Evolutionary conservation across 73 alveolate species (phyloP), one percentile per base, ranked within the genome.

Genomic region (Effrenium voratum): DNA sequence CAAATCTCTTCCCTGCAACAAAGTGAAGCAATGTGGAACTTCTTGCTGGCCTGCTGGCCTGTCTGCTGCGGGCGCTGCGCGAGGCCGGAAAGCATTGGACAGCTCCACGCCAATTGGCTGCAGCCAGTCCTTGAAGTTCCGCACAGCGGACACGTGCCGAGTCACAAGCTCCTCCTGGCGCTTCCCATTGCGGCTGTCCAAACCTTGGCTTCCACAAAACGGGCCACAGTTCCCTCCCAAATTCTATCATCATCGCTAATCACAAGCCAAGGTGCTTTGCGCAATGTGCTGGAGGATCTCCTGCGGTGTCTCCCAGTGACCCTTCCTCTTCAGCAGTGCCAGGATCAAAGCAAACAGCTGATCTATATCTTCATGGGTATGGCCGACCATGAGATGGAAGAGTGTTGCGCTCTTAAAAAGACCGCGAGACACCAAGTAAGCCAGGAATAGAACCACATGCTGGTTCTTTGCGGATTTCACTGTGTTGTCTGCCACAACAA

Each of bases 401-500:
- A 81, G 72, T 8, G 75, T 47, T 5, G 32, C 16, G 6, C 75
- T 10, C 47, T 46, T 45, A 36, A 81, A 81, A 32, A 32, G 8
- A 13, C 30, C 47, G 13, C 73, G 44, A 75, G 15, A 34, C 15
- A 52, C 52, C 4, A 81, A 34, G n/a, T 26, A n/a, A 32, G 49
- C 13, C 70, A 81, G 34, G 46, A 24, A 49, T n/a, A 30, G 19
- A 47, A 81, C 16, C 49, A 49, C 55, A 26, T 0, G n/a, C 59
- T 49, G 92, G 52, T 81, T 81, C 19, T 47, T 46, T 2, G 75
- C 72, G 0, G 47, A 32, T 52, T 46, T 49, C 46, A 32, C 47
- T 30, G 92, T 81, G 92, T 81, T 81, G 92, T 81, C 92, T 10
- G 92, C 92, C 2, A 81, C 92, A 0, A 81, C 49, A 45, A 81